Percentiles rank a stretch among this genome's conserved stretches.
These are phyloP conservation scores for Discostella stelligera DNA, from an alignment of 352 stramenopile species.

Conservation along the genomic window DNA sequence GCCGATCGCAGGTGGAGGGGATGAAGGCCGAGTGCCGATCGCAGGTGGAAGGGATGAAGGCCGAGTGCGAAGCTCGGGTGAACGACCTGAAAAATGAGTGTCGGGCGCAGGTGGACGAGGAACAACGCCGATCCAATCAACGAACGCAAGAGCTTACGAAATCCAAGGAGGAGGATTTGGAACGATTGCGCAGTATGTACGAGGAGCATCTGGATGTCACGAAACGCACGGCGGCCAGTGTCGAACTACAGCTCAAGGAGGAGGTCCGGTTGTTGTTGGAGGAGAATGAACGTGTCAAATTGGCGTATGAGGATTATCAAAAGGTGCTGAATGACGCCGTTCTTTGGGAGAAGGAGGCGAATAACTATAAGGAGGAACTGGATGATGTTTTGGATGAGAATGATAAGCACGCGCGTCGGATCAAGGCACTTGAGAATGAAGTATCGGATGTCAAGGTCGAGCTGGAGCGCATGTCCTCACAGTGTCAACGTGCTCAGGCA, in stretches of 20 bases:
- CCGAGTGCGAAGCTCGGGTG: constrained; percentile 18
- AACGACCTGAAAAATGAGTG: constrained; percentile 11
- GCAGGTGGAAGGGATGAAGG: constrained; percentile 8
- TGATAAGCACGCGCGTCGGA: constrained; percentile 21
- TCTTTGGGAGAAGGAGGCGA: constrained; percentile 21
- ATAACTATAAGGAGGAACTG: constrained; percentile 30
- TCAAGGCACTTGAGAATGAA: constrained; percentile 13
- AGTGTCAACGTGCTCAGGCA: constrained; percentile 12
- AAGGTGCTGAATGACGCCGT: constrained; percentile 24
- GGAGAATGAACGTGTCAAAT: constrained; percentile 55
- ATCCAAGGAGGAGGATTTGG: constrained; percentile 47
- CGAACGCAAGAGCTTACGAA: constrained; percentile 32
- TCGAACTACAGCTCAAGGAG: constrained; percentile 25
- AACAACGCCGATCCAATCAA: constrained; percentile 1
- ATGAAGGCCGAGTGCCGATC: too few species aligned
- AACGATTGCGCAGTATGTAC: constrained; percentile 41
- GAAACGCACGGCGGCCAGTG: constrained; percentile 9
- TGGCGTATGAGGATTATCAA: constrained; percentile 37
- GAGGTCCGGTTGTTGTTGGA: constrained; percentile 37
- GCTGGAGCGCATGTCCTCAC: constrained; percentile 20
- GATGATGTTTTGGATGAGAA: constrained; percentile 44
- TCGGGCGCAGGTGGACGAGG: constrained; percentile 8
- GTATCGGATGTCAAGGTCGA: constrained; percentile 20
- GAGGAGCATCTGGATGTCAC: constrained; percentile 36
- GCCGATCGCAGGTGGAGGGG: constrained; percentile 8